A percentile compares a stretch with the other conserved stretches of the same genome.
phyloP scores from a whole-genome alignment of 208 protist species.

The Wallacemonas sp. region DNA sequence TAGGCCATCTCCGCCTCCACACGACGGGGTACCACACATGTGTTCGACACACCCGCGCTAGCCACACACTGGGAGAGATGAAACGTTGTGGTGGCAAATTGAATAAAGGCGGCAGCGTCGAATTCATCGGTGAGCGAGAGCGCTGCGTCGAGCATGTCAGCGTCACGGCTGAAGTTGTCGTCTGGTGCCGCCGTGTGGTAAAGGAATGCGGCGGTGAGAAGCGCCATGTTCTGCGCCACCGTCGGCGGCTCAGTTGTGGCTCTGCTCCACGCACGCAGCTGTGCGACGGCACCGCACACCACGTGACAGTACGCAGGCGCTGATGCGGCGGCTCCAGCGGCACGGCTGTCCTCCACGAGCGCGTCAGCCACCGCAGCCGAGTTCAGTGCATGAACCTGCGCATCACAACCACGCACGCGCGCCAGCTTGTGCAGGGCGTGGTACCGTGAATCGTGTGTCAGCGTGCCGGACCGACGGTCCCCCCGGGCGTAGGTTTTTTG shows the following conservation, averaged over 20 bases:
- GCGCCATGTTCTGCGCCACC: constrained; percentile 29
- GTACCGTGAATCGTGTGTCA: no score
- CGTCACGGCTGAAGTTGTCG: not conserved
- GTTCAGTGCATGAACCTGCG: no score
- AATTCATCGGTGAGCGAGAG: constrained; percentile 2
- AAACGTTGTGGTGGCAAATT: not conserved
- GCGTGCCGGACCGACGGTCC: no score
- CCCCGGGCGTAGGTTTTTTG: no score
- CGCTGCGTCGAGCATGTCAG: not conserved
- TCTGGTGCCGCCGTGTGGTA: not conserved
- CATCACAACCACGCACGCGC: no score
- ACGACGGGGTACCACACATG: not conserved
- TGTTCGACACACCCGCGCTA: not conserved
- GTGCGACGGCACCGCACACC: not conserved
- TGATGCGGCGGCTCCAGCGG: not conserved
- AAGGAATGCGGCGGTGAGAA: constrained; percentile 26
- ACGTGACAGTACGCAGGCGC: not conserved
- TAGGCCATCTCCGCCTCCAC: constrained; percentile 30
- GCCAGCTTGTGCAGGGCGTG: no score
- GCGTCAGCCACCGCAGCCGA: no score
- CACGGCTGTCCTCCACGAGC: no score
- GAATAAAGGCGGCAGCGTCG: constrained; percentile 17
- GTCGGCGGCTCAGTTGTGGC: constrained; percentile 26
- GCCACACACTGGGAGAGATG: not conserved
- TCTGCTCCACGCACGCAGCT: constrained; percentile 24